A percentile compares a stretch with the other conserved stretches of the same genome.
Evolutionary conservation across 768 basidiomycete species (phyloP).

Genomic region (Tulasnella sp.): DNA sequence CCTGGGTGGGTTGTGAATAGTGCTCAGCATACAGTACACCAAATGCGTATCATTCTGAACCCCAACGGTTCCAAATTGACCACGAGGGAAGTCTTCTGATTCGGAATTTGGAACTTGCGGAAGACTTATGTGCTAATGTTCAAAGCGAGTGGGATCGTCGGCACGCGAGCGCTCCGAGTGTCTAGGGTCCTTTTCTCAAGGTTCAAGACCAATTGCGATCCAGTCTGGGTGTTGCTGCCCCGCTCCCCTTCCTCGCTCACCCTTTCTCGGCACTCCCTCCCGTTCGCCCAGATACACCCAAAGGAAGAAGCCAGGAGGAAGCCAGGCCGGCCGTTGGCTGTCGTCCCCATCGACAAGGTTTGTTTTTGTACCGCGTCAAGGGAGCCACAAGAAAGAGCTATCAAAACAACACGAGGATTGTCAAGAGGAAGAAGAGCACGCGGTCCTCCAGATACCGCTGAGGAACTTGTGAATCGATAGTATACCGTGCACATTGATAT

Average conservation of each 20-base stretch:
- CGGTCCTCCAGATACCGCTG: background rate
- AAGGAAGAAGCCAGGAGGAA: background rate
- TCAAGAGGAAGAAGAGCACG: background rate
- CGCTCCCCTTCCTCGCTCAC: background rate
- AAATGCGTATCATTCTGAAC: too few species aligned
- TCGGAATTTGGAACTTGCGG: too few species aligned
- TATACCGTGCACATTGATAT: conserved; percentile 6
- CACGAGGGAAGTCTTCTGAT: too few species aligned
- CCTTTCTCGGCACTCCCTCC: background rate
- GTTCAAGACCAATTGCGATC: too few species aligned
- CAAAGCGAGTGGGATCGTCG: too few species aligned
- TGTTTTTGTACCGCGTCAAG: background rate
- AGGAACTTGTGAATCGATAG: conserved; percentile 12
- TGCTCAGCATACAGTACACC: too few species aligned
- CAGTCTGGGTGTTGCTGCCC: background rate
- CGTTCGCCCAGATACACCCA: background rate
- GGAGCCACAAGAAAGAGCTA: background rate
- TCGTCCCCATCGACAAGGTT: background rate
- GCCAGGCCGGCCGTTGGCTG: background rate
- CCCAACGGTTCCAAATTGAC: too few species aligned
- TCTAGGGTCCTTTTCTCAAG: too few species aligned
- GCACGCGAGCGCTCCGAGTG: too few species aligned
- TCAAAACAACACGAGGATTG: background rate
- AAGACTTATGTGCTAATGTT: too few species aligned
- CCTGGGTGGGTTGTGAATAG: too few species aligned